These are phyloP conservation scores for Apiotrichum laibachii DNA, from an alignment of 1,284 basidiomycete genomes.

Conservation along the genomic window DNA sequence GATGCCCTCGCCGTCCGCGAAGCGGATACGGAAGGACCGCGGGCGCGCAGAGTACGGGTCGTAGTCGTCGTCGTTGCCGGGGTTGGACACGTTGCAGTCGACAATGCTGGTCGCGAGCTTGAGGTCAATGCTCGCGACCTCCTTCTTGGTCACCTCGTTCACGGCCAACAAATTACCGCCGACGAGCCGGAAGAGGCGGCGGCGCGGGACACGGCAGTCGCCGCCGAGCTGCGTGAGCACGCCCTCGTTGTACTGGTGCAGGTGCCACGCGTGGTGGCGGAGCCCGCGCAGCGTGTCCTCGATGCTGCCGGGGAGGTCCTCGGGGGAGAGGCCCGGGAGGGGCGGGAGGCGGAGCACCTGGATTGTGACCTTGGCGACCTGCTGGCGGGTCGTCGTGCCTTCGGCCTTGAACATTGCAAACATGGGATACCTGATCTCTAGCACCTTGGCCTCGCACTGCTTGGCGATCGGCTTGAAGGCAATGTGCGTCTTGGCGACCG, in stretches of 20 bases:
- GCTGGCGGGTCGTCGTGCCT: conserved; percentile 58
- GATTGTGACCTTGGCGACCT: conserved; percentile 70
- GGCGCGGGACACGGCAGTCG: conserved; percentile 88
- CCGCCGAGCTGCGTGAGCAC: conserved; percentile 90
- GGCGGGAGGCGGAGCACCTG: conserved; percentile 88
- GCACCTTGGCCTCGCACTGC: conserved; percentile 74
- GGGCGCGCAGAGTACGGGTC: conserved; percentile 60
- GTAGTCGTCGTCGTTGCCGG: conserved; percentile 60
- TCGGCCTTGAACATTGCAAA: conserved; percentile 60
- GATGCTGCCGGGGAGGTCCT: conserved; percentile 81
- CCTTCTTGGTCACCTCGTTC: conserved; percentile 89
- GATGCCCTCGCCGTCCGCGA: conserved; percentile 76
- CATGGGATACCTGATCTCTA: conserved; percentile 79
- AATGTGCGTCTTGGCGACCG: conserved; percentile 75
- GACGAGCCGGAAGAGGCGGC: conserved; percentile 79
- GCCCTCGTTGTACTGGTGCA: conserved; percentile 87
- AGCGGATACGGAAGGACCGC: conserved; percentile 80
- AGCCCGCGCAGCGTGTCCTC: conserved; percentile 90
- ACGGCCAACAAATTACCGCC: conserved; percentile 85
- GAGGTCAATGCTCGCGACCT: conserved; percentile 85
- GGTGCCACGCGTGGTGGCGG: conserved; percentile 84
- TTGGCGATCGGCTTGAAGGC: conserved; percentile 77
- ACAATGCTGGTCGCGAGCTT: conserved; percentile 75
- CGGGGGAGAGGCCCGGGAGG: conserved; percentile 71
- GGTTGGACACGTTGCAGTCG: conserved; percentile 57